Percentiles rank a stretch among this genome's conserved stretches.
phyloP scores from a whole-genome alignment of 768 basidiomycete species.

The Boletus pseudopeckii region DNA sequence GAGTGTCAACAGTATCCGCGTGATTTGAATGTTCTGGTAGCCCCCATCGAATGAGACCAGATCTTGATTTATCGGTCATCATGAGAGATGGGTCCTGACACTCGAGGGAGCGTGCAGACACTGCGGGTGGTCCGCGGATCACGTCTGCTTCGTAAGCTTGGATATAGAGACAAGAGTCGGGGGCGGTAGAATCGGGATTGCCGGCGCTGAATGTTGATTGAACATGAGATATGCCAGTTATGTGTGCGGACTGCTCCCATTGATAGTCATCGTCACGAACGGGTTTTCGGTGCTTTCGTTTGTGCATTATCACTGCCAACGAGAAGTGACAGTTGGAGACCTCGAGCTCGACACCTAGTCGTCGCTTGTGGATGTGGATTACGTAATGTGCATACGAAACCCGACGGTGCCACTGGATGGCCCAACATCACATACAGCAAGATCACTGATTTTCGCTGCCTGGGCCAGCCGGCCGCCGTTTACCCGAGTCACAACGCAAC shows the following conservation, averaged over 20 bases:
- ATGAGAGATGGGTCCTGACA: slow-evolving; percentile 14
- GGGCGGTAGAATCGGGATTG: neutral
- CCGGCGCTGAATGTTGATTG: slow-evolving; percentile 1
- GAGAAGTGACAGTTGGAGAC: neutral
- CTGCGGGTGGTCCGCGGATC: slow-evolving; percentile 48
- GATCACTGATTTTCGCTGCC: no score
- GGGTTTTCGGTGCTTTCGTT: slow-evolving; percentile 24
- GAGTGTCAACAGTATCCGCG: neutral
- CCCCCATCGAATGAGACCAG: slow-evolving; percentile 36
- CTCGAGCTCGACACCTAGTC: neutral
- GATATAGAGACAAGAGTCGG: slow-evolving; percentile 42
- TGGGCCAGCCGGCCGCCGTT: no score
- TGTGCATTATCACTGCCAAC: slow-evolving; percentile 15
- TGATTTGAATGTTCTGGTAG: slow-evolving; percentile 10
- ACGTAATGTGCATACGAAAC: no score
- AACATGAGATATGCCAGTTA: neutral
- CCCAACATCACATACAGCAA: no score
- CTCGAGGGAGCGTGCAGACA: slow-evolving; percentile 35
- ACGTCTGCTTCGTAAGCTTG: slow-evolving; percentile 80
- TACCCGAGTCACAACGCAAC: neutral
- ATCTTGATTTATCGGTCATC: slow-evolving; percentile 15
- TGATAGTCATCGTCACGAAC: slow-evolving; percentile 2
- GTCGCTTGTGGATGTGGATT: no score
- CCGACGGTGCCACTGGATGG: no score
- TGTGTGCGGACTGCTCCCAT: slow-evolving; percentile 3